Base-by-base conservation (phyloP, 2,329 filamentous ascomycete genomes). In the Pseudocercospora crystallina region DNA sequence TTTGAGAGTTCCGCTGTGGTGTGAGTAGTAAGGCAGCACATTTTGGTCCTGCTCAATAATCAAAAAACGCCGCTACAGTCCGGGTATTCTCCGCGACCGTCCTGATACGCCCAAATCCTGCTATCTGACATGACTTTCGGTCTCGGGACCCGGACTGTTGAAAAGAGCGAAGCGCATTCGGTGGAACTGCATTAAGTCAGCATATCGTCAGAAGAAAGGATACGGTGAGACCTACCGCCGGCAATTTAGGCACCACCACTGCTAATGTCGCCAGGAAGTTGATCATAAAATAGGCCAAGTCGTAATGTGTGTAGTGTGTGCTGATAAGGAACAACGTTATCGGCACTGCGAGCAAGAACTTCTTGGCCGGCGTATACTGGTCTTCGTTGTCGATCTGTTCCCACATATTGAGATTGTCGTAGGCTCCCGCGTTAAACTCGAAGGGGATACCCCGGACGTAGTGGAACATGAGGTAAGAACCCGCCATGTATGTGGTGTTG, bases 321-420 rank as follows among this genome's bases (percentile, higher is more conserved):
- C 92, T 97, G 65, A 97, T 79, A 49, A 99, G 81, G 72, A 99
- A 99, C 58, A 99, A 81, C 58, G 91, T 81, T 64, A 99, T 95
- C 34, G 94, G 94, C 31, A 97, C 92, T 65, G 87, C 90, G 63
- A 97, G 84, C 53, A 99, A 79, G 68, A 99, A 99, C 74, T 99
- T 99, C 80, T 99, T 99, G 60, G 94, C 89, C 3, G 94, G 94
- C 1, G 94, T 99, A 76, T 97, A 99, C 72, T 99, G 94, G 64
- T 94, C 94, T 40, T 94, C 94, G 66, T 97, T 95, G 77, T 99
- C 94, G 71, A 99, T 99, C 76, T 99, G 94, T 77, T 99, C 94
- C 94, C 94, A 99, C 94, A 99, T 97, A 77, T 97, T 99, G 68
- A 99, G 81, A 73, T 99, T 97, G 79, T 99, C 94, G 73, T 97